phyloP scores from a whole-genome alignment of 2,329 filamentous ascomycete genomes.

The Elsinoe australis region DNA sequence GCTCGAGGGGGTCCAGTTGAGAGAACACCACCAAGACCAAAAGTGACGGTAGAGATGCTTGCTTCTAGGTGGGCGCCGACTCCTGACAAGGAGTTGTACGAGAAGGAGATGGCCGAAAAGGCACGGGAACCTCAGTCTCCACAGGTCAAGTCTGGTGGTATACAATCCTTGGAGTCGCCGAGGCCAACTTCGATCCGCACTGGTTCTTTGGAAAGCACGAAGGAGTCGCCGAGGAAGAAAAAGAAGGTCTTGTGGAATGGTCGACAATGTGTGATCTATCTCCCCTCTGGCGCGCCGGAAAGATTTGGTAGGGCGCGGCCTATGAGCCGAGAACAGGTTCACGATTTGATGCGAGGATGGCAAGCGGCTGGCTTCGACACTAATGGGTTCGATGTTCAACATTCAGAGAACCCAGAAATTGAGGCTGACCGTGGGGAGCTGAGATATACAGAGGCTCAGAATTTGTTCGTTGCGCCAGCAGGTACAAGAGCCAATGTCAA shows the following conservation, averaged over 20 bases:
- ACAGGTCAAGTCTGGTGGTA: background rate
- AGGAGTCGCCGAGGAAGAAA: slow-evolving; percentile 31
- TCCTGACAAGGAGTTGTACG: slow-evolving; percentile 18
- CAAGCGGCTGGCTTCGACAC: slow-evolving; percentile 62
- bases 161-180: background rate
- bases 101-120: background rate
- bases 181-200: slow-evolving; percentile 4
- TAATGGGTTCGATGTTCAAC: slow-evolving; percentile 59
- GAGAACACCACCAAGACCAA: background rate
- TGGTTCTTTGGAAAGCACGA: background rate
- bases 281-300: slow-evolving; percentile 38
- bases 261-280: slow-evolving; percentile 39
- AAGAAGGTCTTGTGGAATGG: slow-evolving; percentile 41
- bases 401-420: slow-evolving; percentile 31
- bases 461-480: slow-evolving; percentile 37
- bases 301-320: slow-evolving; percentile 38
- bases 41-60: slow-evolving; percentile 6
- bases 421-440: slow-evolving; percentile 16
- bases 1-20: background rate
- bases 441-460: slow-evolving; percentile 8
- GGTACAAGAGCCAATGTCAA: slow-evolving; percentile 49
- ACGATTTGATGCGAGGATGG: slow-evolving; percentile 58
- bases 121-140: slow-evolving; percentile 3
- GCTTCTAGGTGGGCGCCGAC: slow-evolving; percentile 28
- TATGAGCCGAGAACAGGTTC: slow-evolving; percentile 46